Evolutionary conservation across 2,329 filamentous ascomycete genomes (phyloP), one percentile per base, ranked within the genome.

Genomic region (Phialophora verrucosa): DNA sequence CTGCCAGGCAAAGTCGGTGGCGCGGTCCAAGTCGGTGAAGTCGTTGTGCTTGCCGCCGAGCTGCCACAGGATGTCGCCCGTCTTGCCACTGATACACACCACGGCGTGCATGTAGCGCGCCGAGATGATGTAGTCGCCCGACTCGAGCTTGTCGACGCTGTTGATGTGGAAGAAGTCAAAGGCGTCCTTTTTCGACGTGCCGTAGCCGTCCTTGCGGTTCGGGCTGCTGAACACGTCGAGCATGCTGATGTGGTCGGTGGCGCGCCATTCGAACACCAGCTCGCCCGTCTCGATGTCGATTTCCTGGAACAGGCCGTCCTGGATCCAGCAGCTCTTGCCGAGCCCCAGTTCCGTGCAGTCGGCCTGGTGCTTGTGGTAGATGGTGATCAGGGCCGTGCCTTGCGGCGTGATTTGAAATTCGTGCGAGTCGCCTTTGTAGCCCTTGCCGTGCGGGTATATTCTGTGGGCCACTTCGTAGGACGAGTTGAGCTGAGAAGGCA

Each of bases 91-190:
- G 70, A 88, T 80, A 59, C 80, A 81, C 35, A 77, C 77, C 11
- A 87, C 75, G 20, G 80, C 78, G 70, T 80, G 80, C 59, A 80
- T 78, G 70, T 85, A 80, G 1, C 84, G 81, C 0, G 81, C 78
- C 0, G 84, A 87, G 42, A 88, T 77, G 11, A 87, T 73, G 64
- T 84, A 88, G 70, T 87, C 82, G 4, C 83, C 83, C 0, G 78
- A 70, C 0, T 74, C 70, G 60, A 82, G 81, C 71, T 86, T 85
- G 70, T 85, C 82, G 31, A 87, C 76, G 42, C 83, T 83, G 75
- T 87, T 85, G 74, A 87, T 82, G 73, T 86, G 84, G 73, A 86
- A 86, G 67, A 81, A 86, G 73, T 87, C 84, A 75, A 83, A 87
- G 0, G 65, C 65, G 59, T 66, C 63, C 29, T 51, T 32, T 38